A percentile compares a stretch with the other conserved stretches of the same genome.
These are phyloP conservation scores for Magnusiomyces magnusii DNA, from an alignment of 1,139 yeast species.

Conservation along the genomic window DNA sequence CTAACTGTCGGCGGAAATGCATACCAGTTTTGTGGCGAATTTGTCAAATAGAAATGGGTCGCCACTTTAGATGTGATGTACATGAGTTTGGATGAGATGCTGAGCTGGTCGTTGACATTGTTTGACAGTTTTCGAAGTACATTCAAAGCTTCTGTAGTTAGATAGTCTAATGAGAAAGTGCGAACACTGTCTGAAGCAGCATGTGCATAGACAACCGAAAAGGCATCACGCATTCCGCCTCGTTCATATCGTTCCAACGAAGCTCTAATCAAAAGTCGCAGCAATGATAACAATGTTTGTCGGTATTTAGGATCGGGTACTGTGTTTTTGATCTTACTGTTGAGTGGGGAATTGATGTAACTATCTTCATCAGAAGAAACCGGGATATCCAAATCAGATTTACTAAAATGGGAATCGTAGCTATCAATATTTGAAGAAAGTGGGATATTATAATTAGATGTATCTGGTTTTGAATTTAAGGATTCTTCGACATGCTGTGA, in stretches of 20 bases:
- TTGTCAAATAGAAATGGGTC: constrained; percentile 12
- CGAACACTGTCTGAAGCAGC: constrained; percentile 6
- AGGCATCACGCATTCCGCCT: constrained; percentile 9
- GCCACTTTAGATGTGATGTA: constrained; percentile 11
- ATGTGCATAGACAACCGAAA: constrained; percentile 10
- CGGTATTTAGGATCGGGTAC: background rate
- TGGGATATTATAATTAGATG: background rate
- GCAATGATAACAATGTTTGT: background rate
- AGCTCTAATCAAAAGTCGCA: constrained; percentile 10
- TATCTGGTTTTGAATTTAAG: background rate
- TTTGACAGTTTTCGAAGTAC: constrained; percentile 5
- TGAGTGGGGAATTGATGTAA: background rate
- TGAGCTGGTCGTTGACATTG: background rate
- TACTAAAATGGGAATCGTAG: background rate
- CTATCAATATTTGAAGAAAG: background rate
- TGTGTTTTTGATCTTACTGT: background rate
- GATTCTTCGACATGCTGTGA: background rate
- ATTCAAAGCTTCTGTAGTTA: constrained; percentile 9
- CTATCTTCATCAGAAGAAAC: background rate
- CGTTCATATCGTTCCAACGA: constrained; percentile 7
- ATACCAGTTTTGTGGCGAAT: constrained; percentile 14
- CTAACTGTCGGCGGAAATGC: constrained; percentile 4
- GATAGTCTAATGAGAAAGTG: constrained; percentile 1
- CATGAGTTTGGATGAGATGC: background rate
- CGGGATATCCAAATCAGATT: background rate